Evolutionary conservation across 306 rosid species (phyloP).

Genomic region (Benincasa hispida): DNA sequence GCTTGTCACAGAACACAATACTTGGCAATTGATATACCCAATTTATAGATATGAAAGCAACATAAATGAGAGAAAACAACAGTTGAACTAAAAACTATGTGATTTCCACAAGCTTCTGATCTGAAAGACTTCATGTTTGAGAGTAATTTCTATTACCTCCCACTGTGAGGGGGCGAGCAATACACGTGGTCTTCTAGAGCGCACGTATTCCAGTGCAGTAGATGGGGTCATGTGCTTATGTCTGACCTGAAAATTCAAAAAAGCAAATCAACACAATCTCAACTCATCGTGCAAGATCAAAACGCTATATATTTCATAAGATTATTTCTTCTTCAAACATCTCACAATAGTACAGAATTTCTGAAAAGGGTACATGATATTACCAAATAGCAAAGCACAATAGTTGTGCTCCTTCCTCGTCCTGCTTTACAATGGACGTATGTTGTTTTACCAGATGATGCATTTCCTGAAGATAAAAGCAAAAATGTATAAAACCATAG

Average conservation of each 20-base stretch:
- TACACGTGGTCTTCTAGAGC: constrained; percentile 82
- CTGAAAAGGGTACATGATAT: neutral
- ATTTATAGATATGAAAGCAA: neutral
- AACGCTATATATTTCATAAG: neutral
- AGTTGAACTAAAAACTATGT: neutral
- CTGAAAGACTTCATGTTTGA: neutral
- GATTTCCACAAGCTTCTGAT: neutral
- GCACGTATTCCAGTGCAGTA: constrained; percentile 74
- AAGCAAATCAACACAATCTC: constrained; percentile 3
- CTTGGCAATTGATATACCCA: neutral
- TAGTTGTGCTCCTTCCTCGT: constrained; percentile 92
- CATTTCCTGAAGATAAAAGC: constrained; percentile 36
- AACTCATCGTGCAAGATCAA: neutral
- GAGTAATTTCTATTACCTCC: constrained; percentile 39
- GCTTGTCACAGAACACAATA: neutral
- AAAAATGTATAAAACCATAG: neutral
- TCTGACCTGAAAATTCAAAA: constrained; percentile 34
- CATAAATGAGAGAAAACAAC: neutral
- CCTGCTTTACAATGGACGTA: constrained; percentile 99
- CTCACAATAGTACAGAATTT: neutral
- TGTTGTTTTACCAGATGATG: constrained; percentile 55
- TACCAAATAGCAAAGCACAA: constrained; percentile 97
- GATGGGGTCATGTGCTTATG: constrained; percentile 81
- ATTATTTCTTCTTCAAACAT: neutral
- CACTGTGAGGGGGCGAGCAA: constrained; percentile 88